Conservation (phyloP, 208 protist species). For the Angomonas ambiguus region DNA sequence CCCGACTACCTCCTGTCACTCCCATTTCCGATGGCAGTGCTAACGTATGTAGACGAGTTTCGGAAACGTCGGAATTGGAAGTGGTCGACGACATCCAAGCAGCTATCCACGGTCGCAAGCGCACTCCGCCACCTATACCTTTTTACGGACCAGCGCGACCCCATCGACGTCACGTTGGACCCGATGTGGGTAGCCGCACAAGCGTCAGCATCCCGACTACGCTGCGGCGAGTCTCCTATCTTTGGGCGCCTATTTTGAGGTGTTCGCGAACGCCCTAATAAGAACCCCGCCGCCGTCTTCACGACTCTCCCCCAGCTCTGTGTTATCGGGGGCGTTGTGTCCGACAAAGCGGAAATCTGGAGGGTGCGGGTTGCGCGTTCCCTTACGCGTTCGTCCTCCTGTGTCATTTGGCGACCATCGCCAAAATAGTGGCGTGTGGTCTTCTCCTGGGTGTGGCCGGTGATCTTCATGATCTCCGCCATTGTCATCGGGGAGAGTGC, state of each 20-base stretch:
- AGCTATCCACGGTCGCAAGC: background rate
- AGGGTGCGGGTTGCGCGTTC: background rate
- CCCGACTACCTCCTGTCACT: too few relatives aligned
- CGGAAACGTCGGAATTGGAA: background rate
- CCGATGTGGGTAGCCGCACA: background rate
- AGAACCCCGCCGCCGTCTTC: background rate
- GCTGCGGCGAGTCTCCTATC: too few relatives aligned
- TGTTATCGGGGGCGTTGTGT: background rate
- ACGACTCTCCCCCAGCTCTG: background rate
- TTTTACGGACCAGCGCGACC: background rate
- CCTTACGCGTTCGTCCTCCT: background rate
- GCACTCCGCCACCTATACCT: background rate
- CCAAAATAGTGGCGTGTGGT: background rate
- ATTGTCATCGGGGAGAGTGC: background rate
- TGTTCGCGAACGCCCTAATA: background rate
- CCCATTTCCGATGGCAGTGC: too few relatives aligned
- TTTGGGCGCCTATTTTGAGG: background rate
- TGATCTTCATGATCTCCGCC: background rate
- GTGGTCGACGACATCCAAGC: background rate
- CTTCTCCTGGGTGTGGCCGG: too few relatives aligned
- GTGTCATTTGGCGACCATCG: background rate
- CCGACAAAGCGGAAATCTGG: background rate
- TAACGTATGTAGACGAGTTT: too few relatives aligned
- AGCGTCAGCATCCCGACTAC: background rate
- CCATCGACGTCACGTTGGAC: background rate